Evolutionary conservation across 495 filamentous ascomycete species (phyloP).

Genomic region (Penicillium angulare): DNA sequence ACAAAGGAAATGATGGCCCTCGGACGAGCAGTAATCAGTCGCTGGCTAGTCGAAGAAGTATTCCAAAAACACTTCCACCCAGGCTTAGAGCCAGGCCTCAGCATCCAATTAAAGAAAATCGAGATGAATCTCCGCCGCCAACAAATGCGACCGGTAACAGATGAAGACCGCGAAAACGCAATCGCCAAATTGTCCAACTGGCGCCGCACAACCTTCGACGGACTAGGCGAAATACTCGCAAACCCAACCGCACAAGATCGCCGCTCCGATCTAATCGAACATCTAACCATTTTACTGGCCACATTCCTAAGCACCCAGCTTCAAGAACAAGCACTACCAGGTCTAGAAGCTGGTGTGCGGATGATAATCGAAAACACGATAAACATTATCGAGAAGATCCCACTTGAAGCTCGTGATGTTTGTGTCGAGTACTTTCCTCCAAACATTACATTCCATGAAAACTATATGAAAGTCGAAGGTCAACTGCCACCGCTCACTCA

Average conservation of each 20-base stretch:
- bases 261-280: conserved; percentile 62
- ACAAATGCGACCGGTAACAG: conserved; percentile 65
- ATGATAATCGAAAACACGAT: conserved; percentile 95
- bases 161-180: conserved; percentile 87
- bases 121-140: conserved; percentile 82
- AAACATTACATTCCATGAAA: conserved; percentile 60
- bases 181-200: conserved; percentile 86
- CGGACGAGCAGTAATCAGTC: conserved; percentile 84
- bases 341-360: conserved; percentile 74
- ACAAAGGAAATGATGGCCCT: conserved; percentile 97
- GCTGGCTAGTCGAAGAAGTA: conserved; percentile 89
- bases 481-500: conserved; percentile 69
- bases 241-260: conserved; percentile 61
- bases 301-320: conserved; percentile 67
- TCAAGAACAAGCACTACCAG: conserved; percentile 69
- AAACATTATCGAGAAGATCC: conserved; percentile 80
- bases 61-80: conserved; percentile 93
- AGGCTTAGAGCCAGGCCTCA: conserved; percentile 70
- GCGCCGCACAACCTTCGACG: conserved; percentile 91
- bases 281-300: conserved; percentile 68
- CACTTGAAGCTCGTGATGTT: conserved; percentile 88
- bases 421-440: conserved; percentile 81
- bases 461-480: conserved; percentile 82
- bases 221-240: conserved; percentile 70
- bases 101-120: conserved; percentile 75